A percentile compares a stretch with the other conserved stretches of the same genome.
These are phyloP conservation scores for Yarrowia keelungensis DNA, from an alignment of 805 yeast species.

Conservation along the genomic window DNA sequence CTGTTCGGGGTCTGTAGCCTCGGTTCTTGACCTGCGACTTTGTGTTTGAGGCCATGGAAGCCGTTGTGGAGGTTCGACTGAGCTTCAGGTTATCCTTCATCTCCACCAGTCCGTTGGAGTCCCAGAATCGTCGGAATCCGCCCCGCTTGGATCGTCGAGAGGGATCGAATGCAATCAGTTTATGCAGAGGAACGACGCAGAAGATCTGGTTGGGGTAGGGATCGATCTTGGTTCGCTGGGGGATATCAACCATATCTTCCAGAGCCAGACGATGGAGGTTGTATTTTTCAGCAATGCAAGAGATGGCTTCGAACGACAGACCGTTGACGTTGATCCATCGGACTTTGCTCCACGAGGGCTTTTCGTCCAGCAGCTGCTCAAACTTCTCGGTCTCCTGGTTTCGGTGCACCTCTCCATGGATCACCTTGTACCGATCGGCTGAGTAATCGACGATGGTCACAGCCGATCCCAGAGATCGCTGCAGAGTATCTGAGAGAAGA, in stretches of 20 bases:
- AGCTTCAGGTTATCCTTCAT: conserved; percentile 31
- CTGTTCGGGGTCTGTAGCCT: conserved; percentile 1
- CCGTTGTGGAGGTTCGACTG: conserved; percentile 9
- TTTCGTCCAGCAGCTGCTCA: conserved; percentile 47
- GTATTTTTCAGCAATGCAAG: conserved; percentile 55
- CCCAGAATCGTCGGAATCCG: conserved; percentile 25
- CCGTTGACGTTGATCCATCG: conserved; percentile 68
- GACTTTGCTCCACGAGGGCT: conserved; percentile 59
- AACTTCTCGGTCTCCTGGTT: conserved; percentile 46
- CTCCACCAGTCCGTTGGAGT: conserved; percentile 25
- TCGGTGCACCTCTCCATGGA: conserved; percentile 53
- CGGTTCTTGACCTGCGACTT: conserved; percentile 6
- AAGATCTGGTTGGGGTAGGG: conserved; percentile 60
- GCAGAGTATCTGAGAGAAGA: conserved; percentile 58
- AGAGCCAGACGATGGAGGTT: conserved; percentile 61
- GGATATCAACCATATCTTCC: conserved; percentile 69
- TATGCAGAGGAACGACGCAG: conserved; percentile 61
- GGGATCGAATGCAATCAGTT: conserved; percentile 51
- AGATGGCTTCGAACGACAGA: conserved; percentile 66
- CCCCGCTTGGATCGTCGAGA: background rate
- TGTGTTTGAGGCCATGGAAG: conserved; percentile 12
- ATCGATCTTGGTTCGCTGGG: conserved; percentile 66
- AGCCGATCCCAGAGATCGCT: conserved; percentile 61
- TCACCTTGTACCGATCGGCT: conserved; percentile 54
- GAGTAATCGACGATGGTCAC: conserved; percentile 63